Evolutionary conservation across 768 basidiomycete species (phyloP), one percentile per base, ranked within the genome.

Genomic region (Calvatia gigantea): DNA sequence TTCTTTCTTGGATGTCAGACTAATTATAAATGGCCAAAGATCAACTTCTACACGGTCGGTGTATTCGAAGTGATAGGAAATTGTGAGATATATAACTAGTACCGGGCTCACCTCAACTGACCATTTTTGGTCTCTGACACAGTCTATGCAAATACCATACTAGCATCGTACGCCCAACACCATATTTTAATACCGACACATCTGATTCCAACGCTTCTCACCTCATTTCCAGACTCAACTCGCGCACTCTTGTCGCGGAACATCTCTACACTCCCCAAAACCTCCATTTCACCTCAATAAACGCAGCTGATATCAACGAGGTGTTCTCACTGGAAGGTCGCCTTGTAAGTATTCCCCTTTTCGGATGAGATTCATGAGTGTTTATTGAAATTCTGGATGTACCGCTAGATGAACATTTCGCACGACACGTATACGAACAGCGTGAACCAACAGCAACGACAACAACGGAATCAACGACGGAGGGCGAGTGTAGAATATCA

Each of bases 91-190:
- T 19, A 9, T 9, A 23, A 23, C 41, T n/a, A 7, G 15, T 42
- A 4, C 41, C 21, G 25, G 23, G 12, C 4, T 4, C 21, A 21
- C 6, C 19, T 25, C 8, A 15, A 19, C 4, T 32, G 7, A 47
- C 25, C 42, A n/a, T 28, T 15, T 28, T 19, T 2, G 17, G 2
- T 42, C 17, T 6, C n/a, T n/a, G n/a, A n/a, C n/a, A n/a, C n/a
- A 52, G 51, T 52, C 21, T 52, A 52, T 14, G 51, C 51, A 2
- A 52, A 52, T 15, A 43, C 41, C 19, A 43, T 44, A 21, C 39
- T 52, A 12, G 51, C 51, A 42, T 52, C 41, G 51, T 52, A 32
- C 17, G 51, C 14, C 25, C 15, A 7, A 8, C 46, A 6, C 28
- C 28, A 17, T 31, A 3, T n/a, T 6, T 23, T 29, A 2, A 7